phyloP scores from a whole-genome alignment of 306 rosid species.

The Prunus mume region DNA sequence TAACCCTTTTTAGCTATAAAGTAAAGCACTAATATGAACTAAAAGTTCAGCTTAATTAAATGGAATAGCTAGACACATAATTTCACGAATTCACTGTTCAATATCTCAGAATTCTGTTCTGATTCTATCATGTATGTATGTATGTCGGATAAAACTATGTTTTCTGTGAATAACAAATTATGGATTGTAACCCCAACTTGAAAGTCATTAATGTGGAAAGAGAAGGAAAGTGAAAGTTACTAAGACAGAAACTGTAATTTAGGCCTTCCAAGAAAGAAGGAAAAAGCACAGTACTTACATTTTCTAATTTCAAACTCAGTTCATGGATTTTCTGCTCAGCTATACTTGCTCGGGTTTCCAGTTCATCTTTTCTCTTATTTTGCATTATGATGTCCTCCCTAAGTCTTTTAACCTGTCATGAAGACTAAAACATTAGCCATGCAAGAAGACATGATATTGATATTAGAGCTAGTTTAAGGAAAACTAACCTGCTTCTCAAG shows the following conservation, averaged over 20 bases:
- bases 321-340: conserved; percentile 21
- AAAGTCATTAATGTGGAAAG: background rate
- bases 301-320: conserved; percentile 13
- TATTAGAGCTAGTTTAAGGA: background rate
- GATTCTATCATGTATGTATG: background rate
- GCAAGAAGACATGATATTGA: background rate
- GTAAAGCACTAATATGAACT: background rate
- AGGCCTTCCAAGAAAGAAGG: background rate
- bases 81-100: background rate
- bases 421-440: background rate
- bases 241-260: background rate
- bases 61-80: background rate
- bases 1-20: background rate
- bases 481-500: conserved; percentile 26
- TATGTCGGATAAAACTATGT: background rate
- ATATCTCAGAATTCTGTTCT: background rate
- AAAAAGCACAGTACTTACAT: conserved; percentile 14
- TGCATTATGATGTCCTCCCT: conserved; percentile 19
- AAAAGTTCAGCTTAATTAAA: background rate
- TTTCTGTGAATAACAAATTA: background rate
- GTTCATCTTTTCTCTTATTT: conserved; percentile 18
- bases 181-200: background rate
- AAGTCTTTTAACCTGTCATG: conserved; percentile 24
- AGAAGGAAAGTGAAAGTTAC: background rate
- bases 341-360: conserved; percentile 21